These are phyloP conservation scores for Leccinum truebloodii DNA, from an alignment of 768 basidiomycete genomes.

Conservation along the genomic window DNA sequence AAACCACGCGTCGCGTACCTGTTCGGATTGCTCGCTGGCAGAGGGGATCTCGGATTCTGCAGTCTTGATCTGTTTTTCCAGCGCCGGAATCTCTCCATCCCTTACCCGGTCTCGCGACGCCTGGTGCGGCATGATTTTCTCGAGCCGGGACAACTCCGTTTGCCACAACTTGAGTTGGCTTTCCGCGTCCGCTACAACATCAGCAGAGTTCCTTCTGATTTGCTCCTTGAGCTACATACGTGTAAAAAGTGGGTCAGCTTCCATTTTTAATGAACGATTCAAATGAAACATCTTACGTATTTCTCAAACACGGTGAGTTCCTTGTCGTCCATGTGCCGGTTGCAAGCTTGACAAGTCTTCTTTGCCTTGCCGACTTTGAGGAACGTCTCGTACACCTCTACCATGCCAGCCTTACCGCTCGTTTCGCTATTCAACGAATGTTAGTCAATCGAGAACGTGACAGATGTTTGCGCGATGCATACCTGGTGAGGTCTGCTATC, in stretches of 20 bases:
- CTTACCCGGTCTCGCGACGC: slow-evolving; percentile 55
- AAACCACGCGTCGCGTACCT: slow-evolving; percentile 43
- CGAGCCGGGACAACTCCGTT: slow-evolving; percentile 53
- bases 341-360: slow-evolving; percentile 76
- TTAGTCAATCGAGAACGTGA: neutral
- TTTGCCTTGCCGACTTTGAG: slow-evolving; percentile 60
- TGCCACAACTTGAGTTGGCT: slow-evolving; percentile 57
- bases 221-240: slow-evolving; percentile 57
- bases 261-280: neutral
- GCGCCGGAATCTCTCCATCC: slow-evolving; percentile 59
- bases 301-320: slow-evolving; percentile 66
- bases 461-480: neutral
- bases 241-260: neutral
- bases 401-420: slow-evolving; percentile 35
- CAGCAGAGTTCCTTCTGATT: slow-evolving; percentile 56
- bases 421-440: slow-evolving; percentile 17
- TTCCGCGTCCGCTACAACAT: slow-evolving; percentile 40
- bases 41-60: slow-evolving; percentile 57
- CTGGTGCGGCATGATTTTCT: slow-evolving; percentile 59
- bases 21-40: slow-evolving; percentile 55
- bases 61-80: slow-evolving; percentile 61
- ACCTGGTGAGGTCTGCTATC: slow-evolving; percentile 25
- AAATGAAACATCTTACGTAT: slow-evolving; percentile 48
- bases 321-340: slow-evolving; percentile 58
- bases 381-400: slow-evolving; percentile 52